Evolutionary conservation across 305 asterid genomes (phyloP).

Genomic region (Fraxinus albicans): DNA sequence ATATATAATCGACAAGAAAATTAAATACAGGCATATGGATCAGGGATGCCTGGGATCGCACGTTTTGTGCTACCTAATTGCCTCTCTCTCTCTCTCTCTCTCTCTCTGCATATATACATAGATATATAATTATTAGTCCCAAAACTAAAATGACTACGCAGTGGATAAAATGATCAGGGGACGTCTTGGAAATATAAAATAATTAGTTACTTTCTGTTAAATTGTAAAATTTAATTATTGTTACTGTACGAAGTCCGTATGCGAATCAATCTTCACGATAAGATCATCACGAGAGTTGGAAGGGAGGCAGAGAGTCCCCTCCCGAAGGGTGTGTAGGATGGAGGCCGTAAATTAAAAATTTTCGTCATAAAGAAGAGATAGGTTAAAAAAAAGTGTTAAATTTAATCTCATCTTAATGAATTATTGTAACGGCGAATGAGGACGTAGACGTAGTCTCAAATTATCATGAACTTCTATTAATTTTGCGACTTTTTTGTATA

Average conservation of each 20-base stretch:
- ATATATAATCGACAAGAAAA: constrained; percentile 13
- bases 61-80: constrained; percentile 27
- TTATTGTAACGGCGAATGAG: background rate
- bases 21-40: constrained; percentile 56
- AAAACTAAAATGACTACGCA: background rate
- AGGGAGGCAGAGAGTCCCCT: background rate
- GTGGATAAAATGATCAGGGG: background rate
- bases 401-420: background rate
- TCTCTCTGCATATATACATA: background rate
- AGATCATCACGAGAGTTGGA: background rate
- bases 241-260: background rate
- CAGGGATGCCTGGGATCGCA: constrained; percentile 66
- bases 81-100: background rate
- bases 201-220: background rate
- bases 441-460: background rate
- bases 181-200: background rate
- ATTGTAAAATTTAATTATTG: too few relatives aligned
- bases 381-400: background rate
- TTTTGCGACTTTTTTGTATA: background rate
- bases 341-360: background rate
- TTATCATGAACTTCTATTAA: background rate
- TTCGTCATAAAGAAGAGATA: background rate
- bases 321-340: background rate
- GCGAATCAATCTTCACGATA: background rate
- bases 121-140: background rate